Conservation (phyloP, 2,329 filamentous ascomycete species). For the Hymenoscyphus infarciens region DNA sequence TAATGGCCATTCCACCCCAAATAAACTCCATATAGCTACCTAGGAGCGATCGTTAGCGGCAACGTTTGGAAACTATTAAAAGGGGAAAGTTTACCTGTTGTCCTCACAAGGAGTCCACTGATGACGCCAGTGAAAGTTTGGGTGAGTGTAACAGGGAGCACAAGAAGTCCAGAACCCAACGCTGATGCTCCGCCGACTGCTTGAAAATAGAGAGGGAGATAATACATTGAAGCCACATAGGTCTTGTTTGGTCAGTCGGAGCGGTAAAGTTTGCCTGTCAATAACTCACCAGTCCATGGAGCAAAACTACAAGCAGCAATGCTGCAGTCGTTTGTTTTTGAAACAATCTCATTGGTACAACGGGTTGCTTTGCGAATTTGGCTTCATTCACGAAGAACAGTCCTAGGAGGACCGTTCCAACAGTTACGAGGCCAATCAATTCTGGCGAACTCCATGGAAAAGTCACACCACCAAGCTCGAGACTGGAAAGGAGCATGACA, state of each 20-base stretch:
- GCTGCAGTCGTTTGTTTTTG: constrained; percentile 61
- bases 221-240: constrained; percentile 11
- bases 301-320: constrained; percentile 62
- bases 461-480: constrained; percentile 74
- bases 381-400: constrained; percentile 66
- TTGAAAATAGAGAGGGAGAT: constrained; percentile 69
- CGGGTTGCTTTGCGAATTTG: constrained; percentile 67
- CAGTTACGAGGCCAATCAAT: constrained; percentile 74
- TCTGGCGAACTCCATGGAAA: constrained; percentile 70
- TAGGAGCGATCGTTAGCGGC: constrained; percentile 42
- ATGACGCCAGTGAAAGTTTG: constrained; percentile 39
- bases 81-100: background rate
- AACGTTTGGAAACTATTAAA: background rate
- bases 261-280: background rate
- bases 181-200: constrained; percentile 65
- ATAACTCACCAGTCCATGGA: constrained; percentile 55
- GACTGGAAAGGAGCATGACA: constrained; percentile 77
- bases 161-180: constrained; percentile 69
- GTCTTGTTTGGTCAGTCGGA: background rate
- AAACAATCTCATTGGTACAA: constrained; percentile 74
- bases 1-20: constrained; percentile 40
- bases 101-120: constrained; percentile 46
- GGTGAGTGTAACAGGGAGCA: constrained; percentile 64
- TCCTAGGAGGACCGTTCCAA: constrained; percentile 57
- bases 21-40: constrained; percentile 47